Conservation (phyloP, 164 flowering plant genomes). For the Amborella trichopoda region DNA sequence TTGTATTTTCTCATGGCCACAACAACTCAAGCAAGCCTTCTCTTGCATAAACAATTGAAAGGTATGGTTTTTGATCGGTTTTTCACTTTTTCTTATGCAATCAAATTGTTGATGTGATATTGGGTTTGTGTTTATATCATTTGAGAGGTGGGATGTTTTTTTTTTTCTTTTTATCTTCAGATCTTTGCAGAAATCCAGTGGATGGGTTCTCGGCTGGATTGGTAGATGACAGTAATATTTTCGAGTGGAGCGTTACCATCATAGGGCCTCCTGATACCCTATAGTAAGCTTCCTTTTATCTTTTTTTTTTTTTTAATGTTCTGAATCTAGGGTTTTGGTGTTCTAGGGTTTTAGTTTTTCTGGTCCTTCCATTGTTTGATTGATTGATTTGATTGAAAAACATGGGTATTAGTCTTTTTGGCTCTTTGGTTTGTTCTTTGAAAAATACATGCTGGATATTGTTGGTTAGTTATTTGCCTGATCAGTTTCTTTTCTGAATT, state of each 20-base stretch:
- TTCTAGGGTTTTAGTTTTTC: background rate
- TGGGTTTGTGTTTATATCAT: background rate
- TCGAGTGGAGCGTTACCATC: constrained; percentile 71
- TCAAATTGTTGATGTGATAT: constrained; percentile 6
- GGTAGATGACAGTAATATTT: constrained; percentile 50
- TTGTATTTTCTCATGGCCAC: background rate
- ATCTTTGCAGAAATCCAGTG: constrained; percentile 53
- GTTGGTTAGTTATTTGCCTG: background rate
- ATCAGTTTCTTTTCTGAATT: background rate
- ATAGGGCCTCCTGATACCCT: constrained; percentile 75
- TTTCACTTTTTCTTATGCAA: background rate
- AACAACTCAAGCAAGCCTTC: constrained; percentile 1
- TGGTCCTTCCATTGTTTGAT: background rate
- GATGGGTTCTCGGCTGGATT: constrained; percentile 79
- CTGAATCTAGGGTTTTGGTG: background rate
- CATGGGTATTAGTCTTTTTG: background rate
- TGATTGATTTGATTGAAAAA: background rate
- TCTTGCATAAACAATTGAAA: constrained; percentile 1
- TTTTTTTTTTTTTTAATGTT: background rate
- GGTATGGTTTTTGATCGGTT: background rate
- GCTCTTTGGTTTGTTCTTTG: background rate
- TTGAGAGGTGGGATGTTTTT: background rate
- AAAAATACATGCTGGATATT: background rate
- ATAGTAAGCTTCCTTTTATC: constrained; percentile 28
- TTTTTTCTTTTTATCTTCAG: constrained; percentile 14